A percentile compares a stretch with the other conserved stretches of the same genome.
Conservation (phyloP, 179 eudicot genomes). For the Beta corolliflora region DNA sequence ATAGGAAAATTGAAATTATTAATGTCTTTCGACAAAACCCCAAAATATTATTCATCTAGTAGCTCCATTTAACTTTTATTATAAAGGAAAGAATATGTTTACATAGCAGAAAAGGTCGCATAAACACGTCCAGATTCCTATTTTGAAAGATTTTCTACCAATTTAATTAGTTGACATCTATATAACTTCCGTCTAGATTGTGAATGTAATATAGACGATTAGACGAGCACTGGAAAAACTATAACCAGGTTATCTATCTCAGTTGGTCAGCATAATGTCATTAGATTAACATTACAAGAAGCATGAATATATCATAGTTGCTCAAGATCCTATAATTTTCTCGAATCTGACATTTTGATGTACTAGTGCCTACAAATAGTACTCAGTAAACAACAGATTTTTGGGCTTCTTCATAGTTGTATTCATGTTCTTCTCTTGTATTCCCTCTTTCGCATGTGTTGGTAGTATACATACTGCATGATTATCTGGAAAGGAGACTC, state of each 20-base stretch:
- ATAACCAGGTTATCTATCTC: neutral
- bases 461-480: constrained; percentile 82
- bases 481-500: constrained; percentile 52
- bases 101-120: too few relatives aligned
- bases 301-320: constrained; percentile 7
- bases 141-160: too few relatives aligned
- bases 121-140: too few relatives aligned
- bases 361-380: neutral
- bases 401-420: constrained; percentile 41
- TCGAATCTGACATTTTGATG: neutral
- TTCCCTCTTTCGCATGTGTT: constrained; percentile 42
- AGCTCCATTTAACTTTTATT: too few relatives aligned
- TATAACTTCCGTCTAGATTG: too few relatives aligned
- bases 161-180: too few relatives aligned
- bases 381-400: constrained; percentile 34
- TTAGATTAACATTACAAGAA: neutral
- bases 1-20: too few relatives aligned
- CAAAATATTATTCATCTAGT: too few relatives aligned
- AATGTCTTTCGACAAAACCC: too few relatives aligned
- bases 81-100: too few relatives aligned
- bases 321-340: constrained; percentile 5
- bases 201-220: neutral
- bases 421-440: constrained; percentile 34
- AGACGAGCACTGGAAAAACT: neutral
- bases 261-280: neutral